A percentile compares a stretch with the other conserved stretches of the same genome.
These are phyloP conservation scores for Xylaria hypoxylon DNA, from an alignment of 2,329 filamentous ascomycete species.

Conservation along the genomic window DNA sequence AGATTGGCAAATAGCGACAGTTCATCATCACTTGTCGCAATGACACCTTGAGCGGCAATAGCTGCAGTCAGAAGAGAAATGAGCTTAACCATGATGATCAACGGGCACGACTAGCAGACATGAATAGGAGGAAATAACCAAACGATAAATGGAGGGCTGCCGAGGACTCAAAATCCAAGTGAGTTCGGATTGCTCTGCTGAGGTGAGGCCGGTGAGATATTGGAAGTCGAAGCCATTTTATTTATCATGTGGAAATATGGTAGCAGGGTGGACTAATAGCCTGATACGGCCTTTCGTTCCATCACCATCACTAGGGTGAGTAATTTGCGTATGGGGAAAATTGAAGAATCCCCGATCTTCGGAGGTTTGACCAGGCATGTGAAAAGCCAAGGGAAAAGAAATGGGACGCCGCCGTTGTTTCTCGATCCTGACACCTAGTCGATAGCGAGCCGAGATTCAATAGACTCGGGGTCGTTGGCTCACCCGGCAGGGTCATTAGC, in stretches of 20 bases:
- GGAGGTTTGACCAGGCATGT: constrained; percentile 2
- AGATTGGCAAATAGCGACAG: constrained; percentile 1
- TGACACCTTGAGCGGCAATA: background rate
- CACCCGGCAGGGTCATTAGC: background rate
- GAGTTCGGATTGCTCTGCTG: background rate
- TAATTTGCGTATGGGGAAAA: background rate
- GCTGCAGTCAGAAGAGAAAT: background rate
- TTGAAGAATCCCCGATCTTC: constrained; percentile 10
- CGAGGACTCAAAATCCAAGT: background rate
- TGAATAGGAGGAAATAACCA: background rate
- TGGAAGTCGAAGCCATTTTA: background rate
- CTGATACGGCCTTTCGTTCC: background rate
- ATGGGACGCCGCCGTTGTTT: background rate
- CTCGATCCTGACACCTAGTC: background rate
- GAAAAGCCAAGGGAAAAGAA: background rate
- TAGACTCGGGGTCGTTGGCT: background rate
- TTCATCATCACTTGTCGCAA: constrained; percentile 2
- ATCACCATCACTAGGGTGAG: background rate
- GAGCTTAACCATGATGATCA: background rate
- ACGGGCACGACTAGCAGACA: background rate
- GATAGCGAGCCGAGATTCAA: constrained; percentile 6
- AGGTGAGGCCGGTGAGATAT: background rate
- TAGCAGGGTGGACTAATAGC: background rate
- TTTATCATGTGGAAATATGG: background rate
- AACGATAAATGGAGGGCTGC: background rate